Evolutionary conservation across 345 rosid species (phyloP), one percentile per base, ranked within the genome.

Genomic region (Trapa incisa): DNA sequence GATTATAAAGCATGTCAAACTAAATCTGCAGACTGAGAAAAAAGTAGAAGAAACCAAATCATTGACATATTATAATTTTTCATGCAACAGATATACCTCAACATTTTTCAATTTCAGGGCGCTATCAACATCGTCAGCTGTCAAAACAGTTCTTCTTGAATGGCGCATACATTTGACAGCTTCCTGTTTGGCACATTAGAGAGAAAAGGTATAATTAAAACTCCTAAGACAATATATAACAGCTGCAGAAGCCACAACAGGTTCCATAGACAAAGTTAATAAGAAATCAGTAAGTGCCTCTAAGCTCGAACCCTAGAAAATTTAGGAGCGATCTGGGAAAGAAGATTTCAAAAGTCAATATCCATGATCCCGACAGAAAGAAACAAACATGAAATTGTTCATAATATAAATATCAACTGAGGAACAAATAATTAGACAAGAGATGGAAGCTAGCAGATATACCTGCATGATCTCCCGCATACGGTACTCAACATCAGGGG

Each of bases 161-260:
- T 94, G 99, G 52, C 91, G 95, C 99, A 94, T 94, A 70, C 92
- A 91, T 77, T 94, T 94, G 68, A 89, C 80, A 42, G 99, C 92
- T 78, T 93, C 96, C 90, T 89, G 79, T 22, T 45, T 62, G 41
- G 61, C 62, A 62, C 70, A 80, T 66, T 42, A 67, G 33, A 42
- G 35, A 64, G 17, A 22, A 10, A 8, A 58, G 37, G 56, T 50
- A 54, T 6, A 54, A 54, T 2, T 16, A 32, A 58, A 17, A 50
- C 17, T 15, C 15, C 56, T 16, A 50, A 50, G 22, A 16, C 56
- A 50, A 5, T 50, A 1, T 17, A 50, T 4, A 50, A 15, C 17
- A 7, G 22, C 56, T 5, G 56, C 56, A 15, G 22, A 50, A 11
- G 12, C 12, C 48, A 45, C 11, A 45, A 6, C 22, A 2, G 3